These are phyloP conservation scores for Oropetium thomaeum DNA, from an alignment of 176 grass and related monocot genomes.

Conservation along the genomic window DNA sequence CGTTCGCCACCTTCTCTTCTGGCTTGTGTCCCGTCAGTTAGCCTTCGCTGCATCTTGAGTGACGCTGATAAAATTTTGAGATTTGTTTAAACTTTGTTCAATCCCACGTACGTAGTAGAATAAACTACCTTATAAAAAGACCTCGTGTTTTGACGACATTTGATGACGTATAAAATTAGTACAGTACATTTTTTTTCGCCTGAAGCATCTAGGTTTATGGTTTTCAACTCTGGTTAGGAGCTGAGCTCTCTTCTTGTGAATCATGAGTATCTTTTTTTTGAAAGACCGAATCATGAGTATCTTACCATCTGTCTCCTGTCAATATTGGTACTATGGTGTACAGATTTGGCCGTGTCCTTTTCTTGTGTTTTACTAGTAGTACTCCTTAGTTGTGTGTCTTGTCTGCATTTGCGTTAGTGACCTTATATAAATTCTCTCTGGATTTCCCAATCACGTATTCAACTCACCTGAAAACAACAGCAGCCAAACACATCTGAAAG, in stretches of 20 bases:
- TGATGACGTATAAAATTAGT: not conserved
- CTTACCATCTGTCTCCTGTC: not conserved
- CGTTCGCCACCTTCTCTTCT: not conserved
- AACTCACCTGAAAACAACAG: slow-evolving; percentile 10
- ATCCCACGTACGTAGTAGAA: too few relatives aligned
- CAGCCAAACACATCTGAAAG: slow-evolving; percentile 7
- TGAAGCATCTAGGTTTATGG: not conserved
- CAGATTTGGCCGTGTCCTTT: not conserved
- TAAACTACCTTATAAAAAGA: not conserved
- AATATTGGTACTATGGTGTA: too few relatives aligned
- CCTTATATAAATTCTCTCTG: slow-evolving; percentile 21
- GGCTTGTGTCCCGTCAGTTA: not conserved
- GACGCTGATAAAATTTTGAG: too few relatives aligned
- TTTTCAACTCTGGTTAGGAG: not conserved
- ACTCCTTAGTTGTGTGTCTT: not conserved
- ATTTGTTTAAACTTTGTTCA: not conserved
- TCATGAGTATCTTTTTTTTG: too few relatives aligned
- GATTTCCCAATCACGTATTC: not conserved
- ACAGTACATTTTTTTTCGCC: not conserved
- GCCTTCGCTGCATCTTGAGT: not conserved
- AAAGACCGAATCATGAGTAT: too few relatives aligned
- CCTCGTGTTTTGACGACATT: not conserved
- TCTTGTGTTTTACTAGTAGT: not conserved
- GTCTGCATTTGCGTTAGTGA: not conserved
- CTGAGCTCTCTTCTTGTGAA: too few relatives aligned